phyloP scores from a whole-genome alignment of 2,329 filamentous ascomycete genomes.

The Thielaviopsis cerberus region DNA sequence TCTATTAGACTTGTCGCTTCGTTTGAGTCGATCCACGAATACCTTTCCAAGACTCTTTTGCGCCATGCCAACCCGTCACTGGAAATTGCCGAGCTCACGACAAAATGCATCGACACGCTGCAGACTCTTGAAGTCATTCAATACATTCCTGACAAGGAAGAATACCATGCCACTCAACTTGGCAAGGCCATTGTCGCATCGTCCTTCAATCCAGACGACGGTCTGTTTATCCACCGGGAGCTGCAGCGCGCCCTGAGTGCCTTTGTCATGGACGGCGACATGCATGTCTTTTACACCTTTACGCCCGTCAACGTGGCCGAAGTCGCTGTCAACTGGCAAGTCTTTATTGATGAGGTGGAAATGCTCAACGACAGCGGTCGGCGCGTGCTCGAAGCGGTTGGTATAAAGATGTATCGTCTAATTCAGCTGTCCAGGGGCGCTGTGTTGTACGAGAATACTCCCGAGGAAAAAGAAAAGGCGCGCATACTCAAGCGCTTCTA shows the following conservation, averaged over 20 bases:
- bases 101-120: conserved; percentile 41
- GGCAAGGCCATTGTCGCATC: conserved; percentile 56
- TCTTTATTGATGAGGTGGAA: conserved; percentile 55
- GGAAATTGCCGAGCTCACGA: conserved; percentile 33
- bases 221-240: conserved; percentile 53
- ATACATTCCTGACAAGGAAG: conserved; percentile 20
- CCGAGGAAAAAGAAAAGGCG: conserved; percentile 39
- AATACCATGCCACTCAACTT: conserved; percentile 43
- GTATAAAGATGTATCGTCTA: conserved; percentile 47
- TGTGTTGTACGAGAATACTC: conserved; percentile 41
- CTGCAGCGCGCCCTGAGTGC: conserved; percentile 46
- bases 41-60: conserved; percentile 48
- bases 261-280: conserved; percentile 65
- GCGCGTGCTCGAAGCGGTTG: conserved; percentile 48
- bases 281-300: conserved; percentile 63
- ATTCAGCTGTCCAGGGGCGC: conserved; percentile 53
- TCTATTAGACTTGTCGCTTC: conserved; percentile 49
- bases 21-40: conserved; percentile 45
- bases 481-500: conserved; percentile 57
- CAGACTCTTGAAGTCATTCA: conserved; percentile 35
- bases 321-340: conserved; percentile 48
- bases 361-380: conserved; percentile 51
- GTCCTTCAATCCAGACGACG: conserved; percentile 55
- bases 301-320: conserved; percentile 44
- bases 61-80: conserved; percentile 34